phyloP scores from a whole-genome alignment of 2,329 filamentous ascomycete species.

The Capronia americana region DNA sequence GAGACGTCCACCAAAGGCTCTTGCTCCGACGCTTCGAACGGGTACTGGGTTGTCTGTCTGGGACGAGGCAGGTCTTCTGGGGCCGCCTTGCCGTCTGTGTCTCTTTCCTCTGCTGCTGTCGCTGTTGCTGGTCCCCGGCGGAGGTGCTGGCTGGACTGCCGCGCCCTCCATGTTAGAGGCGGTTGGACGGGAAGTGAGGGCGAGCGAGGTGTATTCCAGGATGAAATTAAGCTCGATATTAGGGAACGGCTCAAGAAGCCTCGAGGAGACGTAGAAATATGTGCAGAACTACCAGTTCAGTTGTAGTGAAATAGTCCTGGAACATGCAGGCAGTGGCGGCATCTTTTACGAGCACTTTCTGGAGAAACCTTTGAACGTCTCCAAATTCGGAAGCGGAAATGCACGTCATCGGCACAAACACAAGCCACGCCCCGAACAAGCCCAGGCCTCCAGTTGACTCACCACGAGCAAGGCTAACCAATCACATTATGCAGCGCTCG shows the following conservation, averaged over 20 bases:
- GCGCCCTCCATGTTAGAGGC: conserved; percentile 22
- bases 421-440: background rate
- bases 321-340: conserved; percentile 13
- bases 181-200: background rate
- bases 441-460: conserved; percentile 17
- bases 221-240: background rate
- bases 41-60: conserved; percentile 19
- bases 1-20: conserved; percentile 40
- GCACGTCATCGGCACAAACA: conserved; percentile 27
- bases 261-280: background rate
- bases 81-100: conserved; percentile 29
- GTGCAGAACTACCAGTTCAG: background rate
- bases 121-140: conserved; percentile 10
- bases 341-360: conserved; percentile 18
- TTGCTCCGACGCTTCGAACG: conserved; percentile 25
- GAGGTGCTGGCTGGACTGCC: conserved; percentile 14
- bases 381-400: conserved; percentile 14
- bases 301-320: background rate
- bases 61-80: conserved; percentile 10
- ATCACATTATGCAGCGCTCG: background rate
- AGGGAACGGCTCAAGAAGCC: background rate
- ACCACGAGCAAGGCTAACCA: conserved; percentile 25
- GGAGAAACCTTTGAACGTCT: background rate
- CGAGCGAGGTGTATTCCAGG: background rate
- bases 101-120: conserved; percentile 31